Evolutionary conservation across 2,329 filamentous ascomycete genomes (phyloP), one percentile per base, ranked within the genome.

Genomic region (Trichoderma cornu-damae): DNA sequence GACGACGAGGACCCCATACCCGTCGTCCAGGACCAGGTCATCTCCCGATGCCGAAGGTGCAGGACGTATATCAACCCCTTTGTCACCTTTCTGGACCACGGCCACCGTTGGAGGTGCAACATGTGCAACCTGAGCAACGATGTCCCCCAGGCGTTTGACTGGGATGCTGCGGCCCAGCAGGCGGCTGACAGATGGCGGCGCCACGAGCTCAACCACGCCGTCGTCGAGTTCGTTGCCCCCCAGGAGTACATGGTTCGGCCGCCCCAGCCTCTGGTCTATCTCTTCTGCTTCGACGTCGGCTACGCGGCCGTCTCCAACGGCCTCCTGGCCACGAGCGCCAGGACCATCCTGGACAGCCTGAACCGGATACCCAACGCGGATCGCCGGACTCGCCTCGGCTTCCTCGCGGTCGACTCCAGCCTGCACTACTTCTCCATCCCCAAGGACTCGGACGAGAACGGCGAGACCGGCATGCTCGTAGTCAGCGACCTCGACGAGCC

Each of bases 191-290:
- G 94, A 69, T 96, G 94, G 88, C 87, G 95, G 71, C 82, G 94
- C 65, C 83, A 90, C 37, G 94, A 99, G 71, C 79, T 99, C 60
- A 99, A 99, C 75, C 88, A 96, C 70, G 83, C 91, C n/a, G 91
- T 97, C 34, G 92, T 96, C 60, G 94, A 99, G 69, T 99, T 96
- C 69, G 89, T 99, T 64, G 94, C 94, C 11, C 94, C 94, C 2
- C 94, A 99, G 73, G 94, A 99, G 74, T 99, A 99, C 75, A 99
- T 99, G 94, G 94, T 99, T 34, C 88, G 94, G 60, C 92, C 94
- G 57, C 94, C 94, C 43, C 93, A 96, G 73, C 94, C 94, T 37
- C 79, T 97, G 37, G 93, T 96, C 37, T 97, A 97, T 70, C 82
- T 96, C 12, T 97, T 97, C 81, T 79, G 96, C 65, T 90, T 97